Evolutionary conservation across 2,329 filamentous ascomycete genomes (phyloP), one percentile per base, ranked within the genome.

Genomic region (Cladosporium sp.): DNA sequence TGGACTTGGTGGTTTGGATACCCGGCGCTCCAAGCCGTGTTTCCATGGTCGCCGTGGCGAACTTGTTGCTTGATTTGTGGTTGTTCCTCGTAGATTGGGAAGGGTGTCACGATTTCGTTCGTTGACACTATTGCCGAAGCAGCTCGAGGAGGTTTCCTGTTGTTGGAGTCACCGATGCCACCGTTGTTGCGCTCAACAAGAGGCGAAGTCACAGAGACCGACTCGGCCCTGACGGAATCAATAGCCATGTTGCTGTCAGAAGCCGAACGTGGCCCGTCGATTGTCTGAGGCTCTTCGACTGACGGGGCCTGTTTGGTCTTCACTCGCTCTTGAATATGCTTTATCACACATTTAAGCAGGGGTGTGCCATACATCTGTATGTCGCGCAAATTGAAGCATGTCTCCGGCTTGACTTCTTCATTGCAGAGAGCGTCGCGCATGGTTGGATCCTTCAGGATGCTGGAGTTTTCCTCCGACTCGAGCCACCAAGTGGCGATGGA

Each of bases 401-500:
- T 71, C 36, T 57, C 64, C 2, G 69, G 68, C 34, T 66, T 59
- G 26, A 65, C 68, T 25, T 70, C 69, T 3, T 58, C 54, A 13
- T 57, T 67, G 59, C 70, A 65, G 14, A 76, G 59, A 34, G 65
- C 58, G 43, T 62, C 58, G 10, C 64, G 34, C 67, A 74, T 71
- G 1, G 25, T 34, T 3, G 67, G 68, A 60, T 73, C 71, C 11
- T 66, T 58, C 58, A 70, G 60, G 23, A 73, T 53, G 3, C 68
- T 58, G 66, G 53, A 53, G 59, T 74, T 71, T 14, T 69, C 62
- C 28, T 70, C 28, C 62, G 67, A 53, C 3, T 54, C 39, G 32
- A 72, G 65, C 72, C 71, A 73, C 67, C 67, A 67, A 14, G 69
- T 61, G 36, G 68, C 69, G 21, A 74, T 67, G 13, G 43, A 56